Base-by-base conservation (phyloP, 306 rosid genomes). In the Prunus padus region DNA sequence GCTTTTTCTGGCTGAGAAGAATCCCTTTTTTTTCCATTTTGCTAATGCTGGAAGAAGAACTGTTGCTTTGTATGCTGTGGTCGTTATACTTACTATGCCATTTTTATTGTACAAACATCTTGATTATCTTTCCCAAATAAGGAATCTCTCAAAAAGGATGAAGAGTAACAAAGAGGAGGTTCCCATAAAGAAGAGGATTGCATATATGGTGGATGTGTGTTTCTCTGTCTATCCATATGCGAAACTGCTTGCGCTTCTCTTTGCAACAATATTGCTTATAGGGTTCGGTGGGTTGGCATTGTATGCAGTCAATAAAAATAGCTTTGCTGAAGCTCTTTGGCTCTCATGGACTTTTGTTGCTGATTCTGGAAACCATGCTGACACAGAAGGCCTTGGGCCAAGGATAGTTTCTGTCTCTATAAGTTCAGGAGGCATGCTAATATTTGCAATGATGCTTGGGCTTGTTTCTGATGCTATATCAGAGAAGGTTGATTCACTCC, bases 401-500 rank as follows among this genome's bases (percentile, higher is more conserved):
- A 94, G 98, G 84, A 92, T 94, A 31, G 98, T 94, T 77, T 94
- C 98, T 67, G 97, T 94, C 86, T 94, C 98, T 61, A 88, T 94
- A 72, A 94, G 96, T 76, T 83, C 98, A 18, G 98, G 98, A 33
- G 98, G 98, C 79, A 94, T 94, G 98, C 90, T 94, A 15, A 92
- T 94, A 82, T 94, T 94, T 87, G 98, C 98, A 59, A 94, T 92
- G 98, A 90, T 94, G 95, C 97, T 94, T 73, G 98, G 98, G 42
- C 97, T 94, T 66, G 90, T 94, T 81, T 94, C 96, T 11, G 98
- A 94, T 77, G 98, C 98, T 60, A 94, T 94, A 85, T 87, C 98
- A 3, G 98, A 92, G 90, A 92, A 92, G 88, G 96, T 94, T 54
- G 98, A 94, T 87, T 94, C 98, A 19, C 89, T 94, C 79, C 83